Evolutionary conservation across 371 early-diverging fungal genomes (phyloP).

Genomic region (Lichtheimia ornata): DNA sequence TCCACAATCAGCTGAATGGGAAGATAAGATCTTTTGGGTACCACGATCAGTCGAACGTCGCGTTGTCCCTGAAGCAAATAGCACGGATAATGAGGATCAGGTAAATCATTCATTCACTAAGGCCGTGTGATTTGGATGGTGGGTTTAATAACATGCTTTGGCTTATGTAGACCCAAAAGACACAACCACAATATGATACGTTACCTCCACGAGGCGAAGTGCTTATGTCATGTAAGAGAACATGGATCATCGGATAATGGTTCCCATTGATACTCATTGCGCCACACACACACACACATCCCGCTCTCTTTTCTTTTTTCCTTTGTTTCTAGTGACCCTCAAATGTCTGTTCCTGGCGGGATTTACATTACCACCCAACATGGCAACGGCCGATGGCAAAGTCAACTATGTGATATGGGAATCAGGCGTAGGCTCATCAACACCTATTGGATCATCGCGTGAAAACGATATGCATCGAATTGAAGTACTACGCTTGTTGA

Average conservation of each 20-base stretch:
- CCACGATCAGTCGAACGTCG: slow-evolving; percentile 36
- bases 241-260: background rate
- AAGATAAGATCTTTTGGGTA: slow-evolving; percentile 75
- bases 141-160: background rate
- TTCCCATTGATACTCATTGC: background rate
- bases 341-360: slow-evolving; percentile 71
- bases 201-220: slow-evolving; percentile 36
- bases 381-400: slow-evolving; percentile 39
- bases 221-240: slow-evolving; percentile 30
- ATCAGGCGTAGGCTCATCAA: slow-evolving; percentile 70
- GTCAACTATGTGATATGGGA: slow-evolving; percentile 86
- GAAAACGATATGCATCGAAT: slow-evolving; percentile 71
- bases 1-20: slow-evolving; percentile 55
- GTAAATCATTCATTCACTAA: background rate
- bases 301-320: too few species aligned
- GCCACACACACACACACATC: too few species aligned
- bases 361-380: slow-evolving; percentile 74
- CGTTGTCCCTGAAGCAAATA: slow-evolving; percentile 2
- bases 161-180: slow-evolving; percentile 11
- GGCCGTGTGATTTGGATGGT: background rate
- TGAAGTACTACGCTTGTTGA: slow-evolving; percentile 76
- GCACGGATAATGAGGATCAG: background rate
- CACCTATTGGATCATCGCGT: slow-evolving; percentile 67
- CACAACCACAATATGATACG: slow-evolving; percentile 32
- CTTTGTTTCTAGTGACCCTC: slow-evolving; percentile 27